Conservation (phyloP, 2,329 filamentous ascomycete species). For the Fusarium protoensiforme region DNA sequence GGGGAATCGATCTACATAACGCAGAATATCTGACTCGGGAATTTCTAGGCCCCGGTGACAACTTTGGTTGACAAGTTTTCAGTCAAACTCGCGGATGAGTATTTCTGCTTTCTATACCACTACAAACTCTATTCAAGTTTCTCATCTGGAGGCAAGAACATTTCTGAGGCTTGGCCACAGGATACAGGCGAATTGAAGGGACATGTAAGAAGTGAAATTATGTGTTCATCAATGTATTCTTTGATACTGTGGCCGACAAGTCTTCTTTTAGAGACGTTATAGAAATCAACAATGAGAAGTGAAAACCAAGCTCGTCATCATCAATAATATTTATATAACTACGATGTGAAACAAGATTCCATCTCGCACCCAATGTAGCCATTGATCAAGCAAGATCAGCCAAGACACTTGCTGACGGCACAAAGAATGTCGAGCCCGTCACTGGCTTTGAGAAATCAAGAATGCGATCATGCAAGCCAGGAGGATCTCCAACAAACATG, state of each 20-base stretch:
- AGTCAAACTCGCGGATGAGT: too few relatives aligned
- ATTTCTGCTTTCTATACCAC: not conserved
- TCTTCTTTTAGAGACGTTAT: too few relatives aligned
- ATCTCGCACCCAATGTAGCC: not conserved
- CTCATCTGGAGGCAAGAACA: not conserved
- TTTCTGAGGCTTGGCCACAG: not conserved
- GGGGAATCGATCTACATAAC: too few relatives aligned
- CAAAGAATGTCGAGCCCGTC: constrained; percentile 66
- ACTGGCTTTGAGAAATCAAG: constrained; percentile 64
- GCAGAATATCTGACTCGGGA: too few relatives aligned
- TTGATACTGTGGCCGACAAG: too few relatives aligned
- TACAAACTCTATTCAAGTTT: too few relatives aligned
- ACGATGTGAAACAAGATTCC: too few relatives aligned
- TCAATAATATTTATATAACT: not conserved
- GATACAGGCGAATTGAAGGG: not conserved
- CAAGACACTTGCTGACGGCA: constrained; percentile 46
- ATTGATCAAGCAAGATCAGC: constrained; percentile 10
- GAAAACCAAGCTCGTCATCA: not conserved
- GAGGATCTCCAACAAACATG: constrained; percentile 67
- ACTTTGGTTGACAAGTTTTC: too few relatives aligned
- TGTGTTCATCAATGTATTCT: too few relatives aligned
- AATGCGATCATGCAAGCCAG: constrained; percentile 65
- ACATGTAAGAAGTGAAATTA: not conserved
- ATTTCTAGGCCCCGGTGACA: too few relatives aligned
- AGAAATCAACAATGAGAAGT: too few relatives aligned